phyloP scores from a whole-genome alignment of 306 rosid genomes.

The Betula pendula region DNA sequence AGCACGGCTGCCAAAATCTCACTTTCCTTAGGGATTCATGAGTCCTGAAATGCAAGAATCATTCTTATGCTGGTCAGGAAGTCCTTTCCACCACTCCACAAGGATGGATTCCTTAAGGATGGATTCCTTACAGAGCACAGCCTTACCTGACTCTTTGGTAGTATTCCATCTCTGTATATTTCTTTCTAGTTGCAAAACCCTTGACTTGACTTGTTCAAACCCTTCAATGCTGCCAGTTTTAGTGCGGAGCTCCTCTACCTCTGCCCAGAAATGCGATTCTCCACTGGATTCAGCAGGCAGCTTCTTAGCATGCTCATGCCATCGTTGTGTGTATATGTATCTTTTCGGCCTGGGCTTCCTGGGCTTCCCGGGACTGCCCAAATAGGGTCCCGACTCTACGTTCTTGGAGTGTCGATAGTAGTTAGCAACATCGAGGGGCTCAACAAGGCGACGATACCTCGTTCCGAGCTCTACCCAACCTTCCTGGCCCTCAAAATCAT shows the following conservation, averaged over 20 bases:
- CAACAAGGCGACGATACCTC: conserved; percentile 53
- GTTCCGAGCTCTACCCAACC: conserved; percentile 60
- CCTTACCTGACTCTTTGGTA: conserved; percentile 5
- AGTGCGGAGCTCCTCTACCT: conserved; percentile 62
- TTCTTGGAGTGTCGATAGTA: conserved; percentile 67
- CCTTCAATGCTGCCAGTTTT: not conserved
- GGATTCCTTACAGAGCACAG: conserved; percentile 48
- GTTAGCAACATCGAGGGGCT: conserved; percentile 84
- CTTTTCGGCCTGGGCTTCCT: conserved; percentile 59
- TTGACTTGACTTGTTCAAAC: not conserved
- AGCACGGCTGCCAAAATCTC: not conserved
- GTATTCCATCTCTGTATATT: conserved; percentile 42
- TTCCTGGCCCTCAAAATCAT: conserved; percentile 54
- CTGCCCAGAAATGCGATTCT: conserved; percentile 73
- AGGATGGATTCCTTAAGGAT: conserved; percentile 51
- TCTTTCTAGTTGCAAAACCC: conserved; percentile 31
- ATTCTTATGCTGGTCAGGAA: conserved; percentile 21
- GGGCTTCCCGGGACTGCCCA: not conserved
- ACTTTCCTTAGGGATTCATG: not conserved
- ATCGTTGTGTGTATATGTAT: conserved; percentile 55
- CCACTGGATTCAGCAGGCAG: conserved; percentile 20
- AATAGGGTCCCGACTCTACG: conserved; percentile 63
- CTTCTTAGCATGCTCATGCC: conserved; percentile 51
- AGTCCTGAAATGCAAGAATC: not conserved
- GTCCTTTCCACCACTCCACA: conserved; percentile 45